Evolutionary conservation across 2,329 filamentous ascomycete genomes (phyloP).

Genomic region (Pyrenochaeta sp.): DNA sequence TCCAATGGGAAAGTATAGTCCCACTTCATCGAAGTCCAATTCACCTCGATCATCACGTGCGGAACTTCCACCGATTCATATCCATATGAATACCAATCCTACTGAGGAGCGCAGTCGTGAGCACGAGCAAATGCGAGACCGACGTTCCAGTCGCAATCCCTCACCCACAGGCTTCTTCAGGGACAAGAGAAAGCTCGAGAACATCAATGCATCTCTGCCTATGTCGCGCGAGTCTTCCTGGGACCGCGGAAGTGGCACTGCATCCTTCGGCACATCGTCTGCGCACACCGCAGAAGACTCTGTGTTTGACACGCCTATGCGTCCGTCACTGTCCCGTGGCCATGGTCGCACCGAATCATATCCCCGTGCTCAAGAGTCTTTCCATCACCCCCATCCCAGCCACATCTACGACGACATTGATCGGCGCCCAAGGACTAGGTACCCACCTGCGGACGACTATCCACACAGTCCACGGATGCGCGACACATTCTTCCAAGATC

Average conservation of each 20-base stretch:
- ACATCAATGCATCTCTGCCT: conserved; percentile 11
- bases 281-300: conserved; percentile 28
- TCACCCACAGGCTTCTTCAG: conserved; percentile 17
- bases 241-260: conserved; percentile 31
- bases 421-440: background rate
- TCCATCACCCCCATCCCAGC: conserved; percentile 11
- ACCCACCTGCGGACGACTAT: conserved; percentile 17
- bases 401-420: conserved; percentile 18
- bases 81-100: conserved; percentile 22
- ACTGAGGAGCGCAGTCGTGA: conserved; percentile 21
- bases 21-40: conserved; percentile 16
- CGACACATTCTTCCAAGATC: conserved; percentile 13
- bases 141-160: conserved; percentile 14
- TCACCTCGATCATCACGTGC: conserved; percentile 27
- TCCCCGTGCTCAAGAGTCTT: background rate
- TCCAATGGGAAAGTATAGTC: conserved; percentile 27
- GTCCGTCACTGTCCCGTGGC: conserved; percentile 4
- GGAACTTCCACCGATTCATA: conserved; percentile 29
- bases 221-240: conserved; percentile 30
- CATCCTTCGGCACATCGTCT: conserved; percentile 28
- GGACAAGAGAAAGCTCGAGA: conserved; percentile 15
- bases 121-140: conserved; percentile 10
- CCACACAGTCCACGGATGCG: background rate
- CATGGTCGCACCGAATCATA: conserved; percentile 4
- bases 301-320: conserved; percentile 26